Conservation (phyloP, 2,329 filamentous ascomycete species). For the Coccinonectria pachysandricola region DNA sequence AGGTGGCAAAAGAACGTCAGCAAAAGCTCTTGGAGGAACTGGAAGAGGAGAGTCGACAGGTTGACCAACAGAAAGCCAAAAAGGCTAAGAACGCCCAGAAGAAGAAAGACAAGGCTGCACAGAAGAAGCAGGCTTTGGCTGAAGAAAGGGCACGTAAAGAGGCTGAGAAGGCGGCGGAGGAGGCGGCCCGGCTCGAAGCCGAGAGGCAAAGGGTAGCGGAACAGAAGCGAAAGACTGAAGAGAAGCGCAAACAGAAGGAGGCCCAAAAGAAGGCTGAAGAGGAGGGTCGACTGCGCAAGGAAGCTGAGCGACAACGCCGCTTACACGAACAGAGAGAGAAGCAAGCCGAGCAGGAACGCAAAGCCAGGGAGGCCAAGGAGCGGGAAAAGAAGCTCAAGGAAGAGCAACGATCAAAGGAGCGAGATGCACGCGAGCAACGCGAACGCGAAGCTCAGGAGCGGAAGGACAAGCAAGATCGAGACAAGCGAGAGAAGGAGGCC, state of each 20-base stretch:
- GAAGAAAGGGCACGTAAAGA: constrained; percentile 84
- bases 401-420: constrained; percentile 71
- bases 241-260: constrained; percentile 85
- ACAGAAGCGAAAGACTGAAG: constrained; percentile 70
- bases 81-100: constrained; percentile 91
- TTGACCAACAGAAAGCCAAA: constrained; percentile 76
- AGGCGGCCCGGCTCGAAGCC: constrained; percentile 62
- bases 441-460: constrained; percentile 59
- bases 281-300: constrained; percentile 74
- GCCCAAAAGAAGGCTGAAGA: constrained; percentile 84
- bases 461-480: constrained; percentile 50
- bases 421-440: constrained; percentile 60
- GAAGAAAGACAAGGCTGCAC: constrained; percentile 84
- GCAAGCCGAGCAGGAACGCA: constrained; percentile 77
- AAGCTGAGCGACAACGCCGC: constrained; percentile 71
- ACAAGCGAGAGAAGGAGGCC: constrained; percentile 52
- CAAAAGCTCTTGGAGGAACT: constrained; percentile 84
- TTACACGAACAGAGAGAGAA: constrained; percentile 77
- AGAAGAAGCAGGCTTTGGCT: constrained; percentile 80
- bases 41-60: constrained; percentile 69
- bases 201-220: constrained; percentile 76
- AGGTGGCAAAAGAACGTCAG: constrained; percentile 87
- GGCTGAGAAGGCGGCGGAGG: constrained; percentile 80
- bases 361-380: constrained; percentile 48
- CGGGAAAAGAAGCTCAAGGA: constrained; percentile 80